Conservation (phyloP, 768 basidiomycete genomes). For the Cyathus striatus region DNA sequence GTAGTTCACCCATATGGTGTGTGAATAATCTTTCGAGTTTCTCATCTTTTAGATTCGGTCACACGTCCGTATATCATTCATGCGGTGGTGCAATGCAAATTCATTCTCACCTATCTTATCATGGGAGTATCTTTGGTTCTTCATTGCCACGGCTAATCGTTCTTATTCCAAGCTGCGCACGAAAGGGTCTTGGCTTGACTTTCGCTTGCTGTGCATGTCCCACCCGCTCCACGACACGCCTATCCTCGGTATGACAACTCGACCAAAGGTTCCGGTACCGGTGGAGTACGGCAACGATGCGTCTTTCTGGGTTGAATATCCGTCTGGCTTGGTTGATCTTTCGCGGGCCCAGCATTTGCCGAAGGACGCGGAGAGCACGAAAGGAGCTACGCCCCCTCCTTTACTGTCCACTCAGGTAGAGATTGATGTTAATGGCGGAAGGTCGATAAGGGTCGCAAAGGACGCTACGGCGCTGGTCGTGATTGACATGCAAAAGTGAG, state of each 20-base stretch:
- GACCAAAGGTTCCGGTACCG: conserved; percentile 37
- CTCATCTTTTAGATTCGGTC: too few relatives aligned
- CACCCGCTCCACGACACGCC: conserved; percentile 29
- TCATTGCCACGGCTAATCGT: background rate
- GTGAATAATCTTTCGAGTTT: too few relatives aligned
- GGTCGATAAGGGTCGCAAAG: conserved; percentile 45
- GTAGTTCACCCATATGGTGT: too few relatives aligned
- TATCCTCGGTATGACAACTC: conserved; percentile 39
- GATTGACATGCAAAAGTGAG: conserved; percentile 73
- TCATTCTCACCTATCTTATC: background rate
- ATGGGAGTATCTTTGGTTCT: background rate
- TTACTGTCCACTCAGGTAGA: conserved; percentile 40
- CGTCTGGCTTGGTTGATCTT: conserved; percentile 57
- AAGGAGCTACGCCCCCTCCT: conserved; percentile 19
- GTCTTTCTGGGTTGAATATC: conserved; percentile 68
- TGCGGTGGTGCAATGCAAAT: too few relatives aligned
- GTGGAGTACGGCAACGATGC: conserved; percentile 50
- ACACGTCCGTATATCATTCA: too few relatives aligned
- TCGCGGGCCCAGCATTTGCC: conserved; percentile 41
- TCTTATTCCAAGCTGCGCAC: background rate
- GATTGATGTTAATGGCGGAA: conserved; percentile 46
- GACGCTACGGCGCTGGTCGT: conserved; percentile 52
- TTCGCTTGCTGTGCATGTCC: conserved; percentile 4
- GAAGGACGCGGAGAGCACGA: conserved; percentile 10
- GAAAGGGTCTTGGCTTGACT: background rate